phyloP scores from a whole-genome alignment of 2,329 filamentous ascomycete species.

The Trichoderma oligosporum region DNA sequence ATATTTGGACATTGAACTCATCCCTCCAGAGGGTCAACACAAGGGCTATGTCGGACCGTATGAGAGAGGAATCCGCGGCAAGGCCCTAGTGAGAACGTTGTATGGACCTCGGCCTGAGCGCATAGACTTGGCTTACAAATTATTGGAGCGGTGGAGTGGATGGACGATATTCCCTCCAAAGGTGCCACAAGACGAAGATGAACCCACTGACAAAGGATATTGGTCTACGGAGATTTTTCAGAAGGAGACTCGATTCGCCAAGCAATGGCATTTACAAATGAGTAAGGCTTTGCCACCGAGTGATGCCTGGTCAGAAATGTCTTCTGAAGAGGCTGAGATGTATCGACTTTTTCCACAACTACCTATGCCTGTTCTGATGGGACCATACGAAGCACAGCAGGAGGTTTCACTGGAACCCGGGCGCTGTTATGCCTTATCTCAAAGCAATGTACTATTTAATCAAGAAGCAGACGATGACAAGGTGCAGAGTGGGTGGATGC shows the following conservation, averaged over 20 bases:
- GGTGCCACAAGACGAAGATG: constrained; percentile 27
- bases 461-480: constrained; percentile 26
- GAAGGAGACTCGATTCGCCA: constrained; percentile 33
- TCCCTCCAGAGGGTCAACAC: constrained; percentile 32
- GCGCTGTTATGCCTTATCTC: constrained; percentile 27
- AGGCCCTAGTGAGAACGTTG: constrained; percentile 37
- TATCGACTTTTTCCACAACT: constrained; percentile 30
- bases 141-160: constrained; percentile 41
- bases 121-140: constrained; percentile 35
- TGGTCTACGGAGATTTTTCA: constrained; percentile 39
- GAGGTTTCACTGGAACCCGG: constrained; percentile 31
- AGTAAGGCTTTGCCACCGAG: constrained; percentile 20
- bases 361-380: constrained; percentile 34
- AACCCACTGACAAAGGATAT: constrained; percentile 34
- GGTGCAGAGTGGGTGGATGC: constrained; percentile 46
- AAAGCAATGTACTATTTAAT: constrained; percentile 31
- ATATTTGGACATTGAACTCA: constrained; percentile 34
- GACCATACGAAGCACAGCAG: constrained; percentile 30
- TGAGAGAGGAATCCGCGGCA: constrained; percentile 33
- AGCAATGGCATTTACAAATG: constrained; percentile 30
- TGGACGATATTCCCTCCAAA: constrained; percentile 41
- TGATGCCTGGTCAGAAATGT: constrained; percentile 22
- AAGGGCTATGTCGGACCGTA: constrained; percentile 37
- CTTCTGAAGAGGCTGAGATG: constrained; percentile 27
- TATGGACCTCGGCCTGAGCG: constrained; percentile 40